Conservation (phyloP, 345 rosid genomes). For the Cardiospermum halicacabum region DNA sequence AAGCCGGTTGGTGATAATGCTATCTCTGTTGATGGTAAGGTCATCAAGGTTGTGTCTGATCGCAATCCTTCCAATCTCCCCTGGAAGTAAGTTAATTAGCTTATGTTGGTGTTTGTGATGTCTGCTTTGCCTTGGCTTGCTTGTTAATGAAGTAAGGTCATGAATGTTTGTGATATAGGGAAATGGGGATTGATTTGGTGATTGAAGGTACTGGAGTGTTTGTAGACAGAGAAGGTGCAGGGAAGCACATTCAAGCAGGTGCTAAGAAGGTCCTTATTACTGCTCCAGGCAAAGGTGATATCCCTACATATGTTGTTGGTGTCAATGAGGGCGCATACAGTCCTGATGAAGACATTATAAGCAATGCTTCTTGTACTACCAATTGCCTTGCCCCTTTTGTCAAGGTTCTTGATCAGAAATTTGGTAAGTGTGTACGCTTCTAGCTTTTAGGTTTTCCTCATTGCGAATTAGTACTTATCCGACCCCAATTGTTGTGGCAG, state of each 20-base stretch:
- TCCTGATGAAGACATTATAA: constrained; percentile 73
- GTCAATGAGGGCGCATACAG: constrained; percentile 82
- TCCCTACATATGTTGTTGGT: constrained; percentile 93
- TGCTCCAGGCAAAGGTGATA: constrained; percentile 97
- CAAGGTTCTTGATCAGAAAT: constrained; percentile 97
- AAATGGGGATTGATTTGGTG: constrained; percentile 75
- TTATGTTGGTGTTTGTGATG: too few species aligned
- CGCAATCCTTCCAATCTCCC: constrained; percentile 81
- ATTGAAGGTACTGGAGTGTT: constrained; percentile 98
- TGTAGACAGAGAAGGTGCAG: constrained; percentile 94
- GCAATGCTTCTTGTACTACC: constrained; percentile 99
- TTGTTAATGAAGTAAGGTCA: too few species aligned
- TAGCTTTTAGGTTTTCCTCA: too few species aligned
- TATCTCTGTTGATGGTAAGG: constrained; percentile 96
- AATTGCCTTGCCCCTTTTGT: constrained; percentile 99
- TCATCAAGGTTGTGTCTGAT: constrained; percentile 80
- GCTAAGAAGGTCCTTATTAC: constrained; percentile 96
- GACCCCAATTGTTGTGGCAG: too few species aligned
- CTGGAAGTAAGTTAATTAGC: constrained; percentile 59
- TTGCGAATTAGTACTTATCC: too few species aligned
- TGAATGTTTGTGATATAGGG: constrained; percentile 39
- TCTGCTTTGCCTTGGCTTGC: too few species aligned
- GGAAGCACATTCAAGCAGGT: constrained; percentile 88
- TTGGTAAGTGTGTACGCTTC: constrained; percentile 67
- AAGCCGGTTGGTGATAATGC: constrained; percentile 72